Conservation (phyloP, 2,329 filamentous ascomycete species). For the Colletotrichum magnum region DNA sequence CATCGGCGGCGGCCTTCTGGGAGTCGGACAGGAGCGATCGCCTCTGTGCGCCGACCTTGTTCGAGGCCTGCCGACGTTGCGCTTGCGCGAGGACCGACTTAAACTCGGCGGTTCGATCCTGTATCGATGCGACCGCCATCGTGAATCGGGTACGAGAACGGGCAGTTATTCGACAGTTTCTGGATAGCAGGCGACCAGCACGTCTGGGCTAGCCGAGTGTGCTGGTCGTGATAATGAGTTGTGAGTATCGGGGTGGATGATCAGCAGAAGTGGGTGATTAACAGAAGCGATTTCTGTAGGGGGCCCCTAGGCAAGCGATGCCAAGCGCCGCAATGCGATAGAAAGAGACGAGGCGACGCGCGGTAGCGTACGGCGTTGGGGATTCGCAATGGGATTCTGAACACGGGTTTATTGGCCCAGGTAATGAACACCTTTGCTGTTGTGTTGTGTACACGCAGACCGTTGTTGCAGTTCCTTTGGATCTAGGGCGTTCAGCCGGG, state of each 20-base stretch:
- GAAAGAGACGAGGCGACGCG: too few relatives aligned
- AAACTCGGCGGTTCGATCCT: constrained; percentile 97
- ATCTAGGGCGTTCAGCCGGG: constrained; percentile 12
- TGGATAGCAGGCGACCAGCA: constrained; percentile 13
- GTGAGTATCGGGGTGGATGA: constrained; percentile 11
- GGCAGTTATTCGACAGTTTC: not conserved
- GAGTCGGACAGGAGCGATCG: constrained; percentile 83
- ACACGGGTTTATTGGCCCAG: not conserved
- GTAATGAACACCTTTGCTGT: not conserved
- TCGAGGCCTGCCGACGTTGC: constrained; percentile 82
- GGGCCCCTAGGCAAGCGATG: too few relatives aligned
- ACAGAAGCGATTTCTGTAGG: not conserved
- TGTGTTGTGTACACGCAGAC: not conserved
- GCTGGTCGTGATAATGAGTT: constrained; percentile 3
- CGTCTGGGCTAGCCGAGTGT: constrained; percentile 4
- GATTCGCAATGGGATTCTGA: too few relatives aligned
- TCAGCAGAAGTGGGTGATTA: not conserved
- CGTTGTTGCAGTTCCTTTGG: constrained; percentile 2
- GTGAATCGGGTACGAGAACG: constrained; percentile 38
- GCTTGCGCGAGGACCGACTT: constrained; percentile 89
- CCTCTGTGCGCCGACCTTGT: constrained; percentile 83
- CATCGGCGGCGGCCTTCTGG: constrained; percentile 76
- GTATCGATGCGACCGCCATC: constrained; percentile 83
- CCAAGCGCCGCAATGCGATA: too few relatives aligned
- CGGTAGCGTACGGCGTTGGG: too few relatives aligned